Conservation (phyloP, 306 rosid species). For the Fagus sylvatica region DNA sequence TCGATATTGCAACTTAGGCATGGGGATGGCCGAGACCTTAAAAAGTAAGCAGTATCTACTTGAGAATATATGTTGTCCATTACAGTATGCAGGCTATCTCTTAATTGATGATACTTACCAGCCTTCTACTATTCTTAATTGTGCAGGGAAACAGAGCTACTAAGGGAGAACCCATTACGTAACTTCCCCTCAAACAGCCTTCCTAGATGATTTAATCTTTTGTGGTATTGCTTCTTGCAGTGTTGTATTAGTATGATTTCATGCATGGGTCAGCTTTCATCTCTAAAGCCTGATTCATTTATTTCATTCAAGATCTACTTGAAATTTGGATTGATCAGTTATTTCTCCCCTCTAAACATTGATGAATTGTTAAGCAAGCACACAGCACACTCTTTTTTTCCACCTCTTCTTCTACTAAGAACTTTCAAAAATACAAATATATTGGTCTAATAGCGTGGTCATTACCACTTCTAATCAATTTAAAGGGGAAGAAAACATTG, state of each 20-base stretch:
- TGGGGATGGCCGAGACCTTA: slow-evolving; percentile 51
- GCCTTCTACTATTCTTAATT: slow-evolving; percentile 9
- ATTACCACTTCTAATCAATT: too few relatives aligned
- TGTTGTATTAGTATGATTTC: background rate
- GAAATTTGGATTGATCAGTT: background rate
- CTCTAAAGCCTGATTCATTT: slow-evolving; percentile 34
- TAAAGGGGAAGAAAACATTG: too few relatives aligned
- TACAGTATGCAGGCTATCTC: background rate
- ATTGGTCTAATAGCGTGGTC: too few relatives aligned
- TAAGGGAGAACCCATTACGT: slow-evolving; percentile 83
- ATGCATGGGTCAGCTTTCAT: slow-evolving; percentile 26
- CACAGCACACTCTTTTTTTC: too few relatives aligned
- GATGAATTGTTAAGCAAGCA: background rate
- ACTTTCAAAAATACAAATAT: too few relatives aligned
- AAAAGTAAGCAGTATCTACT: slow-evolving; percentile 54
- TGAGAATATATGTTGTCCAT: background rate
- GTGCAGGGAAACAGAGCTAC: slow-evolving; percentile 73
- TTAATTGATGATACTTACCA: background rate
- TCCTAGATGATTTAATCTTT: slow-evolving; percentile 53
- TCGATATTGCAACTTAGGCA: slow-evolving; percentile 51
- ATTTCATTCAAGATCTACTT: background rate
- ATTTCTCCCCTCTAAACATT: background rate
- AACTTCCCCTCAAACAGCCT: slow-evolving; percentile 73
- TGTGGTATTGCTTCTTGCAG: background rate
- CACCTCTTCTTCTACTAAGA: too few relatives aligned